Percentiles rank a stretch among this genome's conserved stretches.
Evolutionary conservation across 768 basidiomycete genomes (phyloP).

Genomic region (Lactifluus volemus): DNA sequence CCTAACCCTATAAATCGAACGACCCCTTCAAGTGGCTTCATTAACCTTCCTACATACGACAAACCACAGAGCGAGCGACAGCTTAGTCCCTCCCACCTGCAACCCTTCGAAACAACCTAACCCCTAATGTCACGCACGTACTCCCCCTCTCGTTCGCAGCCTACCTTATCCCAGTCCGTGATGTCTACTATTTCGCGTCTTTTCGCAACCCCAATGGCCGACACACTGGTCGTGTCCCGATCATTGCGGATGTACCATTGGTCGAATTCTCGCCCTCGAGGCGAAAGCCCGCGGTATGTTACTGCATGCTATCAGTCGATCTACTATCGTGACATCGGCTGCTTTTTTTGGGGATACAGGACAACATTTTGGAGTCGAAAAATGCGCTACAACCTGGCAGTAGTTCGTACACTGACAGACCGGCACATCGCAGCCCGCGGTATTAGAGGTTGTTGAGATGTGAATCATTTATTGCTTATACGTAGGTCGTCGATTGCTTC

Average conservation of each 20-base stretch:
- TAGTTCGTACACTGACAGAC: neutral
- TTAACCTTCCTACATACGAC: neutral
- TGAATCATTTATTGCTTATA: neutral
- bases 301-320: neutral
- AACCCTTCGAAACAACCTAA: neutral
- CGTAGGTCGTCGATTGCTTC: neutral
- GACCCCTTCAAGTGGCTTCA: neutral
- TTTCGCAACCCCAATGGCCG: conserved; percentile 3
- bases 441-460: neutral
- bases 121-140: neutral
- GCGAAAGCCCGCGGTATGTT: neutral
- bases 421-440: neutral
- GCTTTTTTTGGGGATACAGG: neutral
- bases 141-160: neutral
- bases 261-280: neutral
- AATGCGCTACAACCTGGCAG: neutral
- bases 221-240: neutral
- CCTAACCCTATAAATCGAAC: neutral
- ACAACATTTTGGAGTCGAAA: neutral
- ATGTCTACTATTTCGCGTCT: conserved; percentile 2
- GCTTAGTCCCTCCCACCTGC: neutral
- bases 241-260: neutral
- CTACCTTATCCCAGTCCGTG: neutral
- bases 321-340: neutral
- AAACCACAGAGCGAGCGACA: neutral